Conservation (phyloP, 2,329 filamentous ascomycete species). For the Botrytis cinerea region DNA sequence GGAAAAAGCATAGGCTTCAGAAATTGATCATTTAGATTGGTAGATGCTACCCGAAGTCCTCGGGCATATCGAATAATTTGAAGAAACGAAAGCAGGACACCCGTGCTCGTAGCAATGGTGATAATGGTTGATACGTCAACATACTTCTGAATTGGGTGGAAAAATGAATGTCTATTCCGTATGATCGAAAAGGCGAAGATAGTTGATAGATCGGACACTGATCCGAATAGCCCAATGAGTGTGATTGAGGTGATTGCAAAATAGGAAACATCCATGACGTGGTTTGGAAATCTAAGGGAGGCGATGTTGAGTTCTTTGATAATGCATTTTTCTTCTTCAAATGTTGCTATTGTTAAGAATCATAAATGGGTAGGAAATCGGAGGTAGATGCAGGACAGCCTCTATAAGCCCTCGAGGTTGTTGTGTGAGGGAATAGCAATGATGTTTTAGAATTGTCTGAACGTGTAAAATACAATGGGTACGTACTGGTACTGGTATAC, state of each 20-base stretch:
- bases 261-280: constrained; percentile 13
- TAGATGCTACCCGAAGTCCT: constrained; percentile 25
- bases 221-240: constrained; percentile 12
- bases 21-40: constrained; percentile 22
- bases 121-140: constrained; percentile 27
- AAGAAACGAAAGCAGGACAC: constrained; percentile 26
- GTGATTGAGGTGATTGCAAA: constrained; percentile 8
- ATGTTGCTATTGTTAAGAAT: background rate
- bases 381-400: background rate
- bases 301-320: constrained; percentile 13
- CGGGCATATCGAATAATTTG: constrained; percentile 32
- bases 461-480: background rate
- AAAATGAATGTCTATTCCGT: constrained; percentile 24
- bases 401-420: background rate
- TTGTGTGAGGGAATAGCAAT: background rate
- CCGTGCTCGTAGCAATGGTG: constrained; percentile 4
- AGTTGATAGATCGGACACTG: constrained; percentile 24
- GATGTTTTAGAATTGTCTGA: constrained; percentile 5
- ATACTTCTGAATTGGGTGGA: constrained; percentile 17
- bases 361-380: background rate
- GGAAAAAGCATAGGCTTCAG: constrained; percentile 60
- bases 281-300: background rate
- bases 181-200: constrained; percentile 19
- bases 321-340: constrained; percentile 5
- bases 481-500: background rate